phyloP scores from a whole-genome alignment of 805 yeast genomes.

The Candida xyloterini region DNA sequence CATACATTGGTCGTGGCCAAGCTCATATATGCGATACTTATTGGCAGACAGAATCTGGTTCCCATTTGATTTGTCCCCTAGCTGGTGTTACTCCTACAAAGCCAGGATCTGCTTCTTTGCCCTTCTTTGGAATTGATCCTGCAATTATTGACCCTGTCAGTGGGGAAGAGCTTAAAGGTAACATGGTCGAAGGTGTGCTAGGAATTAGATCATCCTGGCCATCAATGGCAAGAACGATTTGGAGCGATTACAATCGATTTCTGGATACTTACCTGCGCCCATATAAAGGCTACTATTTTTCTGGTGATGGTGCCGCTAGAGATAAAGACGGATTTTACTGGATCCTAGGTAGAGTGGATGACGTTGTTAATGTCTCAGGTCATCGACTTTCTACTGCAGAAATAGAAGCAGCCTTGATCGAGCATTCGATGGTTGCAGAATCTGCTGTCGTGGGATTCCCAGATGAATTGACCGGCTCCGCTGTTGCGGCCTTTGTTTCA shows the following conservation, averaged over 20 bases:
- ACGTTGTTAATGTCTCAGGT: constrained; percentile 84
- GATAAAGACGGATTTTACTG: constrained; percentile 82
- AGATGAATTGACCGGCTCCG: constrained; percentile 84
- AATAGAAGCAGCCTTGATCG: constrained; percentile 78
- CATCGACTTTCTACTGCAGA: constrained; percentile 88
- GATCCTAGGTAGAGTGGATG: constrained; percentile 86
- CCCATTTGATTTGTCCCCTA: constrained; percentile 73
- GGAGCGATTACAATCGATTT: constrained; percentile 71
- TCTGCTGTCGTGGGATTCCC: constrained; percentile 81
- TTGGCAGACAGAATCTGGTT: constrained; percentile 89
- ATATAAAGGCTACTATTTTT: constrained; percentile 77
- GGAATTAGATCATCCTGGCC: constrained; percentile 79
- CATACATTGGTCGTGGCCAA: constrained; percentile 64
- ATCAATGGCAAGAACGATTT: constrained; percentile 78
- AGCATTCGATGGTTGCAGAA: constrained; percentile 68
- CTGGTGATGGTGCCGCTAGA: constrained; percentile 89
- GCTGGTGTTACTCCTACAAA: constrained; percentile 78
- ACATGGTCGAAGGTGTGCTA: constrained; percentile 77
- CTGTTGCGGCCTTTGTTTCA: constrained; percentile 79
- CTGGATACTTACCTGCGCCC: constrained; percentile 81
- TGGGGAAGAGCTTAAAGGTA: constrained; percentile 66
- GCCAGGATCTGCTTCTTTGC: constrained; percentile 83
- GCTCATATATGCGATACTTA: constrained; percentile 78
- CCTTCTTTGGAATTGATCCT: constrained; percentile 78
- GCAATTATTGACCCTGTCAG: constrained; percentile 70